Conservation (phyloP, 352 stramenopile species). For the Pythium biforme region DNA sequence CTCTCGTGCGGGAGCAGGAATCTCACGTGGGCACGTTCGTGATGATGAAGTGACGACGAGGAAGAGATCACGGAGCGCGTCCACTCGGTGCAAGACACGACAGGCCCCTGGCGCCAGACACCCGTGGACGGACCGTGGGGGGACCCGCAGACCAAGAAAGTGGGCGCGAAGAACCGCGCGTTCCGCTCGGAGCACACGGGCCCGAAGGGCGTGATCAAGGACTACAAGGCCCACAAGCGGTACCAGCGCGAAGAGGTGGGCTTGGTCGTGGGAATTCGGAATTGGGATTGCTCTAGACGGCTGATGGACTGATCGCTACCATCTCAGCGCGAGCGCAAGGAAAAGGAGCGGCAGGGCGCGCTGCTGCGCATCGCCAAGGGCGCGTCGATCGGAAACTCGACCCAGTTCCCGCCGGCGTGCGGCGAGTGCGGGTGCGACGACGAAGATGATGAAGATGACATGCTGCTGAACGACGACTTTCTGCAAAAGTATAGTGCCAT, state of each 20-base stretch:
- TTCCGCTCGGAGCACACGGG: slow-evolving; percentile 71
- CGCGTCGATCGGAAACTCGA: slow-evolving; percentile 14
- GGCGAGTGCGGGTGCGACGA: slow-evolving; percentile 30
- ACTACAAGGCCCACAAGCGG: slow-evolving; percentile 81
- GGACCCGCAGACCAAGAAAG: slow-evolving; percentile 27
- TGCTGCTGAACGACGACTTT: slow-evolving; percentile 54
- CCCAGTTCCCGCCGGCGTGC: slow-evolving; percentile 2
- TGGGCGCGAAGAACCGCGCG: slow-evolving; percentile 35
- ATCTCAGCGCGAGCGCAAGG: slow-evolving; percentile 40
- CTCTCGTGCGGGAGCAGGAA: slow-evolving; percentile 9
- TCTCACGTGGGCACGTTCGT: background rate
- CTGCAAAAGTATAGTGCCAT: slow-evolving; percentile 58
- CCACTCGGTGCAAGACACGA: slow-evolving; percentile 66
- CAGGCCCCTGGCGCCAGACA: slow-evolving; percentile 66
- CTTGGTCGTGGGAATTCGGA: background rate
- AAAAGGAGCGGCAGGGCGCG: slow-evolving; percentile 48
- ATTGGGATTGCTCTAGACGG: background rate
- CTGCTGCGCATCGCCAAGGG: slow-evolving; percentile 72
- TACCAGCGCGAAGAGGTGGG: slow-evolving; percentile 52
- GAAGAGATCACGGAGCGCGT: slow-evolving; percentile 59
- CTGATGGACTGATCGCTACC: background rate
- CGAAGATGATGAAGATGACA: slow-evolving; percentile 44
- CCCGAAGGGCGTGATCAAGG: slow-evolving; percentile 78
- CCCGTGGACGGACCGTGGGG: slow-evolving; percentile 51
- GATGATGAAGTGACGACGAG: slow-evolving; percentile 36